phyloP scores from a whole-genome alignment of 371 early-diverging fungal species.

The Circinella umbellata region DNA sequence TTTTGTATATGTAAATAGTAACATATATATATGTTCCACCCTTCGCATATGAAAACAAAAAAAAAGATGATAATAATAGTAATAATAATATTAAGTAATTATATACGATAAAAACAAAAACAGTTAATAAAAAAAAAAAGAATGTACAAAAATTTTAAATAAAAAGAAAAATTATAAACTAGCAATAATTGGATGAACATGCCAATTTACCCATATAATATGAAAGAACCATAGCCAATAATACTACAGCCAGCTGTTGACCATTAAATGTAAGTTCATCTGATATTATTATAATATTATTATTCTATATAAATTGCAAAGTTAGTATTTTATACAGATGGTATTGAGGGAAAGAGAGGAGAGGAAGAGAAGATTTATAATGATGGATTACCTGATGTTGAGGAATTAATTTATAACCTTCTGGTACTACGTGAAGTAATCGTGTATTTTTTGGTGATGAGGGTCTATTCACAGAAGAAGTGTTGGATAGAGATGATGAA shows the following conservation, averaged over 20 bases:
- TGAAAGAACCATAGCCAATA: conserved; percentile 50
- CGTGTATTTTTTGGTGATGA: neutral
- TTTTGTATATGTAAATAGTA: too few species aligned
- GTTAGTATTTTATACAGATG: too few species aligned
- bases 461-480: neutral
- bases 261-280: conserved; percentile 56
- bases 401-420: conserved; percentile 27
- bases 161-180: neutral
- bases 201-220: conserved; percentile 57
- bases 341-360: too few species aligned
- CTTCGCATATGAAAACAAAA: too few species aligned
- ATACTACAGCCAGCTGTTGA: conserved; percentile 46
- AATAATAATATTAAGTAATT: too few species aligned
- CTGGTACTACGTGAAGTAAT: conserved; percentile 4
- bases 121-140: neutral
- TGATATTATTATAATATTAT: conserved; percentile 45
- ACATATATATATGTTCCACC: too few species aligned
- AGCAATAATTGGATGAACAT: conserved; percentile 18
- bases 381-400: conserved; percentile 48
- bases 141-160: neutral
- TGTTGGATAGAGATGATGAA: neutral
- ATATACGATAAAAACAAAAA: too few species aligned
- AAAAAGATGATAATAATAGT: too few species aligned
- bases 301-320: conserved; percentile 25
- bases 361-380: too few species aligned